Evolutionary conservation across 805 yeast genomes (phyloP).

Genomic region (Saturnispora ahearnii): DNA sequence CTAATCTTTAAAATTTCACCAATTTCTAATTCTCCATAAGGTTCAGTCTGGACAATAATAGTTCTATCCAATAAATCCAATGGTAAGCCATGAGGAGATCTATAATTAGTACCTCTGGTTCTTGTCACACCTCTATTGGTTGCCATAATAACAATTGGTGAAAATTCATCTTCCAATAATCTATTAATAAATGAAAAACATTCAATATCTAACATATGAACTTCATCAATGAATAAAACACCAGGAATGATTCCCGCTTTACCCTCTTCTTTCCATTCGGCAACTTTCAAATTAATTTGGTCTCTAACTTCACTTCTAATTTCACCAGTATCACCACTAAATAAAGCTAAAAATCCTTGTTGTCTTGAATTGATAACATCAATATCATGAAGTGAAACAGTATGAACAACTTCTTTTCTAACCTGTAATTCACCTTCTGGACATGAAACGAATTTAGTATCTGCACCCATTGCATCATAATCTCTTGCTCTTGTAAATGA

Average conservation of each 20-base stretch:
- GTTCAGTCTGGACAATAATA: conserved; percentile 83
- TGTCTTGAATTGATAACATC: conserved; percentile 97
- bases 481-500: conserved; percentile 99
- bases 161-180: conserved; percentile 84
- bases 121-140: conserved; percentile 92
- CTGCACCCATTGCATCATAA: conserved; percentile 96
- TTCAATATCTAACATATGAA: conserved; percentile 96
- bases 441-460: conserved; percentile 75
- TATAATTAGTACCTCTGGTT: conserved; percentile 83
- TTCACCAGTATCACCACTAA: conserved; percentile 87
- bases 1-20: conserved; percentile 74
- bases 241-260: conserved; percentile 98
- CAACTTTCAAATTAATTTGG: conserved; percentile 53
- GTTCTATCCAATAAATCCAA: conserved; percentile 88
- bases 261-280: conserved; percentile 95
- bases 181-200: conserved; percentile 90
- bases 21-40: conserved; percentile 80
- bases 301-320: conserved; percentile 81
- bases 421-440: conserved; percentile 99
- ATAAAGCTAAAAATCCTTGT: conserved; percentile 46
- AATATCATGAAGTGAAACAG: conserved; percentile 90
- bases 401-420: conserved; percentile 96
- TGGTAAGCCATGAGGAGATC: conserved; percentile 95
- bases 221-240: conserved; percentile 94
- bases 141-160: conserved; percentile 93